Percentiles rank a stretch among this genome's conserved stretches.
Conservation (phyloP, 352 stramenopile species). For the Phytophthora kernoviae region DNA sequence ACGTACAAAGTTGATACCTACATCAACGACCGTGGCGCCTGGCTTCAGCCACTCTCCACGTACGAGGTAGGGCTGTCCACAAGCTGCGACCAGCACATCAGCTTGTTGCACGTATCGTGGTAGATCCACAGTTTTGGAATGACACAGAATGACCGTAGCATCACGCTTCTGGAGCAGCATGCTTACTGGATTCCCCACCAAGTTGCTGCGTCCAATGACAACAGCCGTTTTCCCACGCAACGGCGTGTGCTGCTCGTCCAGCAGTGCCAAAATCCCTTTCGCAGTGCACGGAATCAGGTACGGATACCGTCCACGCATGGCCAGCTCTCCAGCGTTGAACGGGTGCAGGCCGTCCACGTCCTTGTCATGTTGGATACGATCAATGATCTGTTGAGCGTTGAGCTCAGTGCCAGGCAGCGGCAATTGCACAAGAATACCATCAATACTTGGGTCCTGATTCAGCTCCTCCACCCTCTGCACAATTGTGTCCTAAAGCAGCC, state of each 20-base stretch:
- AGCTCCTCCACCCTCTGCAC: conserved; percentile 74
- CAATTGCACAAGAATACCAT: conserved; percentile 88
- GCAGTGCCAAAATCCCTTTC: conserved; percentile 96
- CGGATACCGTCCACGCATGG: conserved; percentile 84
- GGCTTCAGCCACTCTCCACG: conserved; percentile 96
- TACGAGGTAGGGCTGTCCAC: conserved; percentile 95
- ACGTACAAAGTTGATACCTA: conserved; percentile 98
- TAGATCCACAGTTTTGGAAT: conserved; percentile 94
- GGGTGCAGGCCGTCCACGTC: conserved; percentile 99
- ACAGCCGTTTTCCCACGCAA: conserved; percentile 96
- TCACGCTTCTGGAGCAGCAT: conserved; percentile 96
- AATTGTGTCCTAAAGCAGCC: conserved; percentile 45
- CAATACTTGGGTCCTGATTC: conserved; percentile 76
- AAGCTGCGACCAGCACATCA: conserved; percentile 98
- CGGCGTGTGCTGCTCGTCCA: conserved; percentile 88
- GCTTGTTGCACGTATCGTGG: conserved; percentile 88
- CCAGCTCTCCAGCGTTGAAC: conserved; percentile 95
- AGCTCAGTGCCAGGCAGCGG: conserved; percentile 93
- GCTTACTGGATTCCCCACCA: conserved; percentile 97
- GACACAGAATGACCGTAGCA: conserved; percentile 98
- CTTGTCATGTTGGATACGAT: conserved; percentile 93
- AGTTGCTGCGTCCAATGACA: conserved; percentile 97
- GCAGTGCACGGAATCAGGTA: conserved; percentile 97
- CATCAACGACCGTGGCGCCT: conserved; percentile 97
- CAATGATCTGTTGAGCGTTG: conserved; percentile 93